phyloP scores from a whole-genome alignment of 768 basidiomycete species.

The Suillus cothurnatus region DNA sequence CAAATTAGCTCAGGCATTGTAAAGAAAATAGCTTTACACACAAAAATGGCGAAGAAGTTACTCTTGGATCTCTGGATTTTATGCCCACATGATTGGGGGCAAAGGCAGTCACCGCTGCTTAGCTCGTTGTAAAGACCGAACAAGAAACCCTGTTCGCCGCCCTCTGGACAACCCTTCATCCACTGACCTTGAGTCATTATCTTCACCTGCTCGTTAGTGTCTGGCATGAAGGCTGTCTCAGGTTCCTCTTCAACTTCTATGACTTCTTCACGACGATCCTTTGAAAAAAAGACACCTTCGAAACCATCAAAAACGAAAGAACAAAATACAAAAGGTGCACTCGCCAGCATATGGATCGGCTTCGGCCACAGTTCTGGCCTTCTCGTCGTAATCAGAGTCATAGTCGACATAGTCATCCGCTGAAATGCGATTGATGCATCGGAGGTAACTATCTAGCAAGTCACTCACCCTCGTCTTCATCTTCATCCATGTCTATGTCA shows the following conservation, averaged over 20 bases:
- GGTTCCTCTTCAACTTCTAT: slow-evolving; percentile 88
- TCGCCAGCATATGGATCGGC: slow-evolving; percentile 90
- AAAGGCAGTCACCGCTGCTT: slow-evolving; percentile 60
- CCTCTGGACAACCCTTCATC: slow-evolving; percentile 98
- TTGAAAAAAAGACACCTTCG: slow-evolving; percentile 91
- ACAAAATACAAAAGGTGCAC: slow-evolving; percentile 13
- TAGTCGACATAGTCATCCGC: slow-evolving; percentile 74
- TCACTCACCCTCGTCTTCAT: slow-evolving; percentile 53
- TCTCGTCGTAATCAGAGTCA: slow-evolving; percentile 73
- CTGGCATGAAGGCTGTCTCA: slow-evolving; percentile 48
- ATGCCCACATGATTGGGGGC: slow-evolving; percentile 77
- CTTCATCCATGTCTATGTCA: slow-evolving; percentile 47
- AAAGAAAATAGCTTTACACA: slow-evolving; percentile 43
- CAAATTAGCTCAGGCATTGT: slow-evolving; percentile 11
- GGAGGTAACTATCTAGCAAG: neutral
- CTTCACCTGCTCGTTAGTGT: slow-evolving; percentile 49
- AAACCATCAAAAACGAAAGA: slow-evolving; percentile 14
- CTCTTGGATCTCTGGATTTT: slow-evolving; percentile 61
- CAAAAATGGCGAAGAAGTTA: slow-evolving; percentile 84
- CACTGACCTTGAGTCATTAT: slow-evolving; percentile 89
- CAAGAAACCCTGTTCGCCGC: slow-evolving; percentile 85
- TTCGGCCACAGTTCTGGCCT: slow-evolving; percentile 46
- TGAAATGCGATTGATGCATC: slow-evolving; percentile 16
- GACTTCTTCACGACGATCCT: slow-evolving; percentile 88
- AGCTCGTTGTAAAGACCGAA: slow-evolving; percentile 84